A percentile compares a stretch with the other conserved stretches of the same genome.
These are phyloP conservation scores for Taiozyma sp. DNA, from an alignment of 1,139 yeast genomes.

Conservation along the genomic window DNA sequence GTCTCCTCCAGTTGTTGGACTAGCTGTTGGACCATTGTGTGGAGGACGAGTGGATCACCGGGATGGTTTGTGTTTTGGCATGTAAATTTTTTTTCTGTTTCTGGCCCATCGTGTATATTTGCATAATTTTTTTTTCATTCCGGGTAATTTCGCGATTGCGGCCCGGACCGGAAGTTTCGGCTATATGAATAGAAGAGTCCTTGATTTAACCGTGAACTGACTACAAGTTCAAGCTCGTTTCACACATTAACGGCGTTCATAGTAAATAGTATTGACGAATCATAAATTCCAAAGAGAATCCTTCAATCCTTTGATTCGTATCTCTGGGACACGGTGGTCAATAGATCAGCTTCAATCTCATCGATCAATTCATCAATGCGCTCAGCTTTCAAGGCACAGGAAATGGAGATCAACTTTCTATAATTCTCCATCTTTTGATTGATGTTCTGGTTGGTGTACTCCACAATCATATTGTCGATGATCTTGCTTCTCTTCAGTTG, in stretches of 20 bases:
- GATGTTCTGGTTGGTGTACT: slow-evolving; percentile 29
- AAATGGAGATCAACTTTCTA: slow-evolving; percentile 67
- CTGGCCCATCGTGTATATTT: background rate
- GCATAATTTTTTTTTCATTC: background rate
- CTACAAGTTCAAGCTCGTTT: background rate
- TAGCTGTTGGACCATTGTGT: slow-evolving; percentile 62
- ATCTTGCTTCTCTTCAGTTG: slow-evolving; percentile 47
- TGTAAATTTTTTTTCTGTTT: background rate
- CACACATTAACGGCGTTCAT: background rate
- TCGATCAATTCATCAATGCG: slow-evolving; percentile 72
- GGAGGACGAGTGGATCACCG: background rate
- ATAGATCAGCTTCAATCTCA: slow-evolving; percentile 41
- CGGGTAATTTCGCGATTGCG: background rate
- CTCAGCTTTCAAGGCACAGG: slow-evolving; percentile 73
- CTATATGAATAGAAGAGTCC: background rate
- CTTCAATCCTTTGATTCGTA: background rate
- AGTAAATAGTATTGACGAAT: background rate
- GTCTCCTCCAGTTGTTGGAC: slow-evolving; percentile 71
- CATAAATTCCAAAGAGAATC: no score
- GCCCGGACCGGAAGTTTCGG: background rate
- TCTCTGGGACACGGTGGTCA: slow-evolving; percentile 14
- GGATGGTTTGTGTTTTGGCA: background rate
- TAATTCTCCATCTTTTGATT: slow-evolving; percentile 66
- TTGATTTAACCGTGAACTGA: background rate
- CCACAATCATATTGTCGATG: slow-evolving; percentile 34